phyloP scores from a whole-genome alignment of 139 green algal genomes.

The Bryopsis sp. region DNA sequence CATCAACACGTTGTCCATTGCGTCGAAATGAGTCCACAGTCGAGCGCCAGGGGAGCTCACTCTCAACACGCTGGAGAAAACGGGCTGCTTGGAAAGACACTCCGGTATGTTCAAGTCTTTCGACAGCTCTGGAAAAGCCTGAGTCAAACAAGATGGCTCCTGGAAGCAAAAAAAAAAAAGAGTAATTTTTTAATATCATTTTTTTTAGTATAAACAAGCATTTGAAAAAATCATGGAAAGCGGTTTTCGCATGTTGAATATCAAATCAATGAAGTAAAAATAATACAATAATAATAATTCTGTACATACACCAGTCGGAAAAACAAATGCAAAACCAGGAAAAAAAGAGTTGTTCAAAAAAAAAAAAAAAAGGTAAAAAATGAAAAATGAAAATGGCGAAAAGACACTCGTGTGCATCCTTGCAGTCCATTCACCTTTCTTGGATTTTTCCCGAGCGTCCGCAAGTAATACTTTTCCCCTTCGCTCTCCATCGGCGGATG shows the following conservation, averaged over 20 bases:
- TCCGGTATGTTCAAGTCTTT: conserved; percentile 21
- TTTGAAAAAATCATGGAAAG: too few relatives aligned
- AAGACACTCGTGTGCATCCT: too few relatives aligned
- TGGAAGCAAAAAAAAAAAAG: conserved; percentile 9
- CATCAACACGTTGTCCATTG: conserved; percentile 53
- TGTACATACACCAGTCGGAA: too few relatives aligned
- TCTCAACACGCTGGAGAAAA: conserved; percentile 36
- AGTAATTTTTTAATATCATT: not conserved
- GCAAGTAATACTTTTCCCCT: conserved; percentile 38
- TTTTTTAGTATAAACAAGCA: too few relatives aligned
- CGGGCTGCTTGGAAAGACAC: conserved; percentile 16
- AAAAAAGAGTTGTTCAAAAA: too few relatives aligned
- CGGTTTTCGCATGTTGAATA: too few relatives aligned
- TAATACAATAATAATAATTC: too few relatives aligned
- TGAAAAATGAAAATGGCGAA: too few relatives aligned
- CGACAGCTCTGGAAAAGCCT: conserved; percentile 38
- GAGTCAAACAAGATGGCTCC: conserved; percentile 29
- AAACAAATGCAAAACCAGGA: too few relatives aligned
- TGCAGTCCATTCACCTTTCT: conserved; percentile 33
- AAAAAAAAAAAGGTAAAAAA: too few relatives aligned
- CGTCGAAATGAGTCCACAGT: conserved; percentile 59
- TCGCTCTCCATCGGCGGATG: not conserved
- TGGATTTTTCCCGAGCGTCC: conserved; percentile 39
- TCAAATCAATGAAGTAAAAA: too few relatives aligned
- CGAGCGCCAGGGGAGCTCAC: conserved; percentile 26